Evolutionary conservation across 2,329 filamentous ascomycete species (phyloP).

Genomic region (Monilinia fructigena): DNA sequence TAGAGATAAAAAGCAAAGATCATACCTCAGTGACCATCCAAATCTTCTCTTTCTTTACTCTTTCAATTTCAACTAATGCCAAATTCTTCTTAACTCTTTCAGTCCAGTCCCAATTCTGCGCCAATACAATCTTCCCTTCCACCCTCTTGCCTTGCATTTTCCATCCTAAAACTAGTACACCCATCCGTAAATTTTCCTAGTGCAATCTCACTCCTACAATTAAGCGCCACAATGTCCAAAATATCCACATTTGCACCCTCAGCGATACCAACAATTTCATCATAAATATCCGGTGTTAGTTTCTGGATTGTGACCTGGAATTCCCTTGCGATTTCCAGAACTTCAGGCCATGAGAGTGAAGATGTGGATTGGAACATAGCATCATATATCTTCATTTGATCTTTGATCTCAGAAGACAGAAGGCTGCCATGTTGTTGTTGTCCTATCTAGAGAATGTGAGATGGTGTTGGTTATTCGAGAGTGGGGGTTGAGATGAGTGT

Average conservation of each 20-base stretch:
- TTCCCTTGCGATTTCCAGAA: background rate
- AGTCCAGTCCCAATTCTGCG: conserved; percentile 37
- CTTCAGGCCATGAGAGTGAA: conserved; percentile 3
- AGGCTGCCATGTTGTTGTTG: conserved; percentile 9
- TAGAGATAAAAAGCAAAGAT: conserved; percentile 6
- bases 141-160: conserved; percentile 18
- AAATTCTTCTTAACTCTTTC: conserved; percentile 27
- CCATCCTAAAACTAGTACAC: conserved; percentile 9
- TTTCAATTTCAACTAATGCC: conserved; percentile 26
- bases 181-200: conserved; percentile 4
- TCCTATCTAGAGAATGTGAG: conserved; percentile 6
- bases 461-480: background rate
- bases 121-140: conserved; percentile 24
- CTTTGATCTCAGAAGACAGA: conserved; percentile 6
- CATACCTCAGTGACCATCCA: conserved; percentile 19
- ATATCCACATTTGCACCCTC: conserved; percentile 1
- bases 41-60: background rate
- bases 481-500: background rate
- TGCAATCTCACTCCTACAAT: conserved; percentile 11
- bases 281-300: conserved; percentile 9
- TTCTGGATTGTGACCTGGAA: conserved; percentile 1
- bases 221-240: conserved; percentile 1
- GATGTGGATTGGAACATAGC: conserved; percentile 7
- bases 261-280: conserved; percentile 6
- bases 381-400: conserved; percentile 2